Evolutionary conservation across 164 flowering plant species (phyloP), one percentile per base, ranked within the genome.

Genomic region (Liriodendron chinense): DNA sequence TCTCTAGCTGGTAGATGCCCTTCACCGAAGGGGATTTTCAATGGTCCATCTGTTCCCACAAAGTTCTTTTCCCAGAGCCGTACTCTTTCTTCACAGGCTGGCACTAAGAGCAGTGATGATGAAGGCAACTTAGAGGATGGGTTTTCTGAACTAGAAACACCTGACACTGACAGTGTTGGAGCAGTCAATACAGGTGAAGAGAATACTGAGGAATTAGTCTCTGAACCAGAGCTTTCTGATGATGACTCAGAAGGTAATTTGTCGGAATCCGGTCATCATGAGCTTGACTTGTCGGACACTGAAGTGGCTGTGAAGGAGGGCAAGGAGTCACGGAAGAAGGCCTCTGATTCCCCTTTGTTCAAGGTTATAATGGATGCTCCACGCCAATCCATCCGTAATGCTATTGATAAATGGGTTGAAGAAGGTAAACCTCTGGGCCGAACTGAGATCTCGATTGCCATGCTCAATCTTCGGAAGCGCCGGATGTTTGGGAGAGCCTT

Each of bases 91-190:
- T 87, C 95, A 21, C 85, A 88, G 68, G 87, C 90, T 73, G 90
- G 88, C 73, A 82, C 89, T 6, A 69, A 84, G 80, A 89, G 84
- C 80, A 82, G 80, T 61, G 85, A 81, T 71, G 88, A 86, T 26
- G 93, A 87, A 70, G 86, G 83, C 63, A 83, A 86, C 48, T 78
- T 79, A 79, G 93, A 90, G 72, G 93, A 90, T 74, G 89, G 83
- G 9, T 92, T 94, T 76, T 91, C 94, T 69, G 95, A 94, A 78
- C 95, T 88, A 65, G 95, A 85, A 49, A 50, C 78, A 21, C 79
- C 85, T 74, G 43, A 34, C 43, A 34, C 43, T 34, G 5, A 34
- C 43, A 34, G 43, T 34, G 7, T n/a, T 4, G 64, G 25, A 59
- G 9, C 1, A 13, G 14, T 25, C 4, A 13, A 16, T n/a, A 67